Percentiles rank a stretch among this genome's conserved stretches.
phyloP scores from a whole-genome alignment of 192 early-diverging fungal species.

The Rhizophlyctis rosea region DNA sequence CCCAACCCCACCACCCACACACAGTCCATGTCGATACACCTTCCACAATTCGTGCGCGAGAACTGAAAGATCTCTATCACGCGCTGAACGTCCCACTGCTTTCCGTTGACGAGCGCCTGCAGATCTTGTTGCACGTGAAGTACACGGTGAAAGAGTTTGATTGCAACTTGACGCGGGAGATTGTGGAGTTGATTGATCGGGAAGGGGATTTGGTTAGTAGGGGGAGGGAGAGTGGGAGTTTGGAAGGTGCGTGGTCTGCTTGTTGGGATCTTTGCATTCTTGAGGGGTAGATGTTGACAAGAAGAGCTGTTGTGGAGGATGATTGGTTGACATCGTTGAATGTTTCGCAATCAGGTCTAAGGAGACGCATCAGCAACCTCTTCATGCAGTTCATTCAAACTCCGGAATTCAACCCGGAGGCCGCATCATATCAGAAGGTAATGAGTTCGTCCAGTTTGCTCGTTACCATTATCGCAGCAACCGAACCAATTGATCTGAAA shows the following conservation, averaged over 20 bases:
- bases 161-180: slow-evolving; percentile 54
- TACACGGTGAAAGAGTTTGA: slow-evolving; percentile 67
- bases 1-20: slow-evolving; percentile 14
- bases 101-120: slow-evolving; percentile 54
- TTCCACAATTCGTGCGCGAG: slow-evolving; percentile 54
- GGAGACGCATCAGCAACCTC: slow-evolving; percentile 50
- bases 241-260: slow-evolving; percentile 46
- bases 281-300: too few species aligned
- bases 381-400: slow-evolving; percentile 61
- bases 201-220: slow-evolving; percentile 58
- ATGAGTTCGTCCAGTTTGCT: background rate
- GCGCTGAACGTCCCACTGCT: slow-evolving; percentile 45
- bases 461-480: background rate
- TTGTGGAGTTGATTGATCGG: slow-evolving; percentile 58
- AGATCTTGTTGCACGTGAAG: slow-evolving; percentile 61
- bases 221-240: slow-evolving; percentile 43
- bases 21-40: slow-evolving; percentile 52
- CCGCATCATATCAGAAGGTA: slow-evolving; percentile 46
- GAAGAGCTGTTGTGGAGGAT: background rate
- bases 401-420: slow-evolving; percentile 61
- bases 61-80: slow-evolving; percentile 58
- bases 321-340: background rate
- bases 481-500: too few species aligned
- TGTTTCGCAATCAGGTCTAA: too few species aligned
- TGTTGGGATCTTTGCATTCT: too few species aligned